Evolutionary conservation across 2,329 filamentous ascomycete genomes (phyloP).

Genomic region (Leptoxyphium fumago): DNA sequence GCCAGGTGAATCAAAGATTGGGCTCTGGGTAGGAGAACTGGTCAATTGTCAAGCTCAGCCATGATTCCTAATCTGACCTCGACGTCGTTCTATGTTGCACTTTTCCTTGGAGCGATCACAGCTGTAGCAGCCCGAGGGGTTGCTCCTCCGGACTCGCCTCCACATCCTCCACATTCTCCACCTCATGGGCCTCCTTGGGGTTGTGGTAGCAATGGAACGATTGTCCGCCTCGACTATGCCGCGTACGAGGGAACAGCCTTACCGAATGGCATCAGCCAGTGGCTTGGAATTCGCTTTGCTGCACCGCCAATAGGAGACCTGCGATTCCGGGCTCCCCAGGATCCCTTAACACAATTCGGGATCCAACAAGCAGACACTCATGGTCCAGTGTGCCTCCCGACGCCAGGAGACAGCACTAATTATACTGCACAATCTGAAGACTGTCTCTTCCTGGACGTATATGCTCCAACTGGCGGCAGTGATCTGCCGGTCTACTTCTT

Average conservation of each 20-base stretch:
- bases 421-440: slow-evolving; percentile 38
- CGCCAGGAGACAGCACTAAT: slow-evolving; percentile 15
- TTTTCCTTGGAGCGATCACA: no score
- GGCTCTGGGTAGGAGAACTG: no score
- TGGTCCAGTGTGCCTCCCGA: slow-evolving; percentile 23
- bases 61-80: no score
- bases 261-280: slow-evolving; percentile 48
- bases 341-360: slow-evolving; percentile 33
- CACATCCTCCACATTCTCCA: no score
- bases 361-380: slow-evolving; percentile 39
- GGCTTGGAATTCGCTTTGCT: slow-evolving; percentile 63
- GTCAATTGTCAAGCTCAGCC: no score
- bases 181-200: background rate
- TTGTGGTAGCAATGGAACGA: slow-evolving; percentile 9
- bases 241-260: slow-evolving; percentile 45
- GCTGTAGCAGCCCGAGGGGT: no score
- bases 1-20: no score
- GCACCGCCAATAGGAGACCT: slow-evolving; percentile 50
- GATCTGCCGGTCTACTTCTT: slow-evolving; percentile 51
- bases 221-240: slow-evolving; percentile 52
- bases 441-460: slow-evolving; percentile 55
- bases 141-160: no score
- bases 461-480: slow-evolving; percentile 41
- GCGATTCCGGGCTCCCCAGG: slow-evolving; percentile 52
- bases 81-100: no score